Conservation (phyloP, 331 rosid species). For the Malus hybrid region DNA sequence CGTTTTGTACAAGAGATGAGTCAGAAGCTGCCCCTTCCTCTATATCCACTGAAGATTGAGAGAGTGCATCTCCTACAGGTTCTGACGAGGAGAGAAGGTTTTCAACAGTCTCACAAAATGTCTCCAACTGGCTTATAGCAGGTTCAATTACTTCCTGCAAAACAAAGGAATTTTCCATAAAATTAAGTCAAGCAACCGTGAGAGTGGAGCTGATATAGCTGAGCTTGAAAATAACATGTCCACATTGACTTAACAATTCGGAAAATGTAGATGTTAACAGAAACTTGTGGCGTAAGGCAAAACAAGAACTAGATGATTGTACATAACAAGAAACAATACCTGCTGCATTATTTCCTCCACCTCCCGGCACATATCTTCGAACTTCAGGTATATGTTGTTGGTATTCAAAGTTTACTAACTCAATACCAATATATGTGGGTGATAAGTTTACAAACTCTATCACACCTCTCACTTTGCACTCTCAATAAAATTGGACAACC, state of each 20-base stretch:
- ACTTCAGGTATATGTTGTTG: conserved; percentile 39
- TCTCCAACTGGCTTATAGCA: neutral
- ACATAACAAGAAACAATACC: conserved; percentile 25
- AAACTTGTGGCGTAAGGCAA: too few species aligned
- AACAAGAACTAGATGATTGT: too few species aligned
- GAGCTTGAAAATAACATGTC: neutral
- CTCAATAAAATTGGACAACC: too few species aligned
- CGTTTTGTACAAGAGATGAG: neutral
- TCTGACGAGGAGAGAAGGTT: neutral
- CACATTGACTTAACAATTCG: neutral
- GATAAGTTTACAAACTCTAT: too few species aligned
- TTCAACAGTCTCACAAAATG: neutral
- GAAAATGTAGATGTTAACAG: neutral
- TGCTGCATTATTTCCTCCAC: conserved; percentile 53
- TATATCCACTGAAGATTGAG: neutral
- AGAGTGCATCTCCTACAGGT: neutral
- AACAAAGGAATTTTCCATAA: neutral
- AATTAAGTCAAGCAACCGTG: too few species aligned
- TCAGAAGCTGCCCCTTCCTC: neutral
- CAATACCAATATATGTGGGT: too few species aligned
- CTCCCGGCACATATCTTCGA: conserved; percentile 69
- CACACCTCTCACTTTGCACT: too few species aligned
- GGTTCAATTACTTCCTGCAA: neutral
- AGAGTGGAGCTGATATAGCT: too few species aligned
- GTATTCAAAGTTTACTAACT: too few species aligned